phyloP scores from a whole-genome alignment of 148 eudicot genomes.

The Chenopodium quinoa region DNA sequence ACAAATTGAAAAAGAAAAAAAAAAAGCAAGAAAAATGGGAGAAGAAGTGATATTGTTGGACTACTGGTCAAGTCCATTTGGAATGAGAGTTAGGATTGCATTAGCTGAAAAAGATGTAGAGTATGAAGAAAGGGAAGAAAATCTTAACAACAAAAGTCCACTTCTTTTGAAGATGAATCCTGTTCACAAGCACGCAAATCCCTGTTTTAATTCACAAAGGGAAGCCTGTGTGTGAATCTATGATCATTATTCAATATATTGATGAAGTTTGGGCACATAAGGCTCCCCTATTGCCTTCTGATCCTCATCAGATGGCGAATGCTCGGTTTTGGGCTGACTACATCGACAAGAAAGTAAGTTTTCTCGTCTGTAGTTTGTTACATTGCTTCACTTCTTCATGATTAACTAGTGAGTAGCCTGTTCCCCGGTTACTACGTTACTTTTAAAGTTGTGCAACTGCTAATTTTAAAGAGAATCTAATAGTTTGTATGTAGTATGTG shows the following conservation, averaged over 20 bases:
- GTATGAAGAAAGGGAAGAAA: slow-evolving; percentile 38
- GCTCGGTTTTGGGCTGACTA: slow-evolving; percentile 62
- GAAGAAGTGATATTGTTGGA: slow-evolving; percentile 32
- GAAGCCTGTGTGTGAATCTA: slow-evolving; percentile 52
- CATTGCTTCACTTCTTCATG: no score
- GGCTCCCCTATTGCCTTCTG: slow-evolving; percentile 36
- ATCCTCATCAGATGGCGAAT: slow-evolving; percentile 41
- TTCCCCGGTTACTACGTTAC: no score
- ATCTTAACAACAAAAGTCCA: slow-evolving; percentile 32
- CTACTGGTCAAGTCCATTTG: slow-evolving; percentile 41
- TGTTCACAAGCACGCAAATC: slow-evolving; percentile 37
- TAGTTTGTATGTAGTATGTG: no score
- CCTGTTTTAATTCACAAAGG: slow-evolving; percentile 61
- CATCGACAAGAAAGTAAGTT: slow-evolving; percentile 47
- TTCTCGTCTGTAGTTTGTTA: not conserved
- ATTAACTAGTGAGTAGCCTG: no score
- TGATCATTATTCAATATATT: slow-evolving; percentile 44
- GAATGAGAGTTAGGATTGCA: slow-evolving; percentile 44
- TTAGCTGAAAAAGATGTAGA: slow-evolving; percentile 42
- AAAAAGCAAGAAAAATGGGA: not conserved
- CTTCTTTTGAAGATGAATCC: slow-evolving; percentile 44
- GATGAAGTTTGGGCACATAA: slow-evolving; percentile 53
- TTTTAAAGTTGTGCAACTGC: no score
- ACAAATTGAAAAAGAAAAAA: not conserved
- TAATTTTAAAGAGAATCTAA: no score